Base-by-base conservation (phyloP, 2,329 filamentous ascomycete species). In the Colletotrichum limetticola region DNA sequence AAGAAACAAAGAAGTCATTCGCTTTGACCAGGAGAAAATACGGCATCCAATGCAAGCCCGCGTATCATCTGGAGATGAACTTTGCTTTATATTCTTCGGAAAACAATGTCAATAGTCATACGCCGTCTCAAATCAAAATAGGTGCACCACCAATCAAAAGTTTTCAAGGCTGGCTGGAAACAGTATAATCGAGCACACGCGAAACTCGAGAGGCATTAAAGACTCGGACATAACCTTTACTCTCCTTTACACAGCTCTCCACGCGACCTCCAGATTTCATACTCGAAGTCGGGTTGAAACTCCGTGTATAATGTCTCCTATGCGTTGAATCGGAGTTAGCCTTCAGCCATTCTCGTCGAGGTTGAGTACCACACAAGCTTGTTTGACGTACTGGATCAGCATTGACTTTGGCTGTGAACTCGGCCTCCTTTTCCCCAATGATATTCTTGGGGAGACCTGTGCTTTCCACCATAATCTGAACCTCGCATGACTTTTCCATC, bases 381-480 rank as follows among this genome's bases (percentile, higher is more conserved):
- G 1, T n/a, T 49, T 49, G 0, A 75, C 76, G 70, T 65, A 80
- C 79, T 6, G 79, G 77, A 28, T 80, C 78, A 14, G 78, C 77
- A 53, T 80, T 80, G 14, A 80, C 77, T 53, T 78, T 77, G 74
- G 80, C 82, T 30, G 83, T 85, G 75, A 82, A 83, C 60, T 79
- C 78, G 3, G 84, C 84, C 74, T 82, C 82, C 58, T 85, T 82
- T 55, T 84, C 80, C 6, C 76, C 77, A 14, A 85, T 80, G 8
- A 72, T 57, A 9, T 74, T 74, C 72, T 79, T 83, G 5, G 76
- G 71, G 11, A 79, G 56, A 0, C 78, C 74, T 0, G 79, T 66
- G 11, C 76, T 78, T 52, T 82, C 81, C 0, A 79, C 80, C 63
- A 81, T 64, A 8, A 83, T 71, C 74, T 83, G 81, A 4, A 81